phyloP scores from a whole-genome alignment of 495 filamentous ascomycete species.

The Hypoxylon intermedium region DNA sequence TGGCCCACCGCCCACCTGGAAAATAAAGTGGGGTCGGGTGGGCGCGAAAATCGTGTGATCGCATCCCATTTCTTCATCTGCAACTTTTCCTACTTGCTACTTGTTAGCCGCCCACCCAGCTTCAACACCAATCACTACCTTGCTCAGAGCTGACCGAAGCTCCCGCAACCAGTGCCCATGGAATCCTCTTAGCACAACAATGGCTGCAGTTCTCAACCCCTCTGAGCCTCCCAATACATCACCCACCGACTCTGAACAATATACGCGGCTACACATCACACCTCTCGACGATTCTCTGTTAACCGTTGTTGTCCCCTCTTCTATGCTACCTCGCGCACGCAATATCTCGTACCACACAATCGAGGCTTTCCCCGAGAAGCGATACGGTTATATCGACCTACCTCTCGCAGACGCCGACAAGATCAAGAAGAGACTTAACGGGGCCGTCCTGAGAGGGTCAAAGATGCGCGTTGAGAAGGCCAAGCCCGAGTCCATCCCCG shows the following conservation, averaged over 20 bases:
- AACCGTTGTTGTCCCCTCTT: constrained; percentile 68
- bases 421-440: constrained; percentile 91
- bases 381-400: constrained; percentile 87
- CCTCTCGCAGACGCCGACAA: constrained; percentile 83
- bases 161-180: constrained; percentile 7
- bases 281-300: constrained; percentile 79
- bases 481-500: constrained; percentile 56
- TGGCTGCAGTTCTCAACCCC: constrained; percentile 22
- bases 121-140: constrained; percentile 1
- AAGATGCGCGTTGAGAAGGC: constrained; percentile 87
- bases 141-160: constrained; percentile 1
- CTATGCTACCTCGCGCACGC: constrained; percentile 67
- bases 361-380: constrained; percentile 85
- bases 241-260: constrained; percentile 23
- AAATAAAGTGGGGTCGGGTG: constrained; percentile 21
- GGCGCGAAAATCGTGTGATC: neutral
- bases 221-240: constrained; percentile 13
- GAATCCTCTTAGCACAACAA: constrained; percentile 14
- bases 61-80: neutral
- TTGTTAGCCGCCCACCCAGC: constrained; percentile 12
- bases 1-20: too few species aligned
- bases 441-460: constrained; percentile 79
- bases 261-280: constrained; percentile 81
- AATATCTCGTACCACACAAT: constrained; percentile 85
- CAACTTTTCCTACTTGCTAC: constrained; percentile 11